These are phyloP conservation scores for Pseudomassariella vexata DNA, from an alignment of 2,329 filamentous ascomycete genomes.

Conservation along the genomic window DNA sequence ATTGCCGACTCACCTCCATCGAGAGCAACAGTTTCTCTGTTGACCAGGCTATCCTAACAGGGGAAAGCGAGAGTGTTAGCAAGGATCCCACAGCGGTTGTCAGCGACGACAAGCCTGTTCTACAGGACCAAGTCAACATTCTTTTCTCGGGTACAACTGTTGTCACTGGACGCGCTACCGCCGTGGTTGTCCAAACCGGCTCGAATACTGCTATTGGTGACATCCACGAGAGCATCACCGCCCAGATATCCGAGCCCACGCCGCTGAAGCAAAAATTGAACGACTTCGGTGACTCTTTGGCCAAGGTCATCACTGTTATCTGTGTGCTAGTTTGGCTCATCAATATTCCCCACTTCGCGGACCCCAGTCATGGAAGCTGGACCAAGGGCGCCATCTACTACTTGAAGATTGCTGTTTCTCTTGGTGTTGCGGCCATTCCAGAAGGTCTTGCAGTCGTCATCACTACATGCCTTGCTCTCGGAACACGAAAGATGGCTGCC, in stretches of 20 bases:
- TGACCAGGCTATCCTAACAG: constrained; percentile 94
- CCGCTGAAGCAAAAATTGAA: constrained; percentile 98
- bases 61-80: constrained; percentile 93
- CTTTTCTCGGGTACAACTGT: constrained; percentile 98
- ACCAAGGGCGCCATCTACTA: constrained; percentile 98
- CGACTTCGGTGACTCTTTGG: constrained; percentile 91
- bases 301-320: constrained; percentile 97
- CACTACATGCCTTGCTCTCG: constrained; percentile 93
- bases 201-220: constrained; percentile 91
- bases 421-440: constrained; percentile 95
- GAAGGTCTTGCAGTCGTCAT: constrained; percentile 97
- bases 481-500: constrained; percentile 96
- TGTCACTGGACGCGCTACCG: constrained; percentile 86
- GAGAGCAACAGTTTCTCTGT: constrained; percentile 97
- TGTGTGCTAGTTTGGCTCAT: constrained; percentile 97
- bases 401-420: constrained; percentile 96
- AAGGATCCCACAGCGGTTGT: constrained; percentile 68
- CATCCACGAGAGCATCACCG: constrained; percentile 97
- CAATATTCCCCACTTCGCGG: constrained; percentile 95
- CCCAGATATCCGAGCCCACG: constrained; percentile 95
- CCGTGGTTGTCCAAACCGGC: constrained; percentile 86
- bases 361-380: constrained; percentile 88
- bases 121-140: constrained; percentile 97
- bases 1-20: constrained; percentile 83
- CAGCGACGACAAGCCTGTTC: constrained; percentile 76